phyloP scores from a whole-genome alignment of 306 rosid genomes.

The Phaseolus lunatus region DNA sequence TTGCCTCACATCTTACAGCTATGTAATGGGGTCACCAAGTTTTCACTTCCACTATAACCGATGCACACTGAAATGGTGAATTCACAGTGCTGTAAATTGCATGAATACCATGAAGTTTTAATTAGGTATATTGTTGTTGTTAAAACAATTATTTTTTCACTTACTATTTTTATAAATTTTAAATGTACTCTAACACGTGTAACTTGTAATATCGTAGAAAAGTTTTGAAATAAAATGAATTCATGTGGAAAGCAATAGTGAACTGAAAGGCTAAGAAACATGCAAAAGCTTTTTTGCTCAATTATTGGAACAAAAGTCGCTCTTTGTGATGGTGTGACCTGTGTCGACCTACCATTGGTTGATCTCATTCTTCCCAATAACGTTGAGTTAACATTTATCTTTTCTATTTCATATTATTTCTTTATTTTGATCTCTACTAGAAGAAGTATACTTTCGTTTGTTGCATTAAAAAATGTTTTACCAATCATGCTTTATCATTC shows the following conservation, averaged over 20 bases:
- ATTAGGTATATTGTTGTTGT: not conserved
- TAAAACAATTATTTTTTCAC: not conserved
- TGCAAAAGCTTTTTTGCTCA: constrained; percentile 42
- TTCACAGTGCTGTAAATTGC: not conserved
- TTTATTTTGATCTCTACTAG: not conserved
- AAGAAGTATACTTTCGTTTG: not conserved
- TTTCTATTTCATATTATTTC: not conserved
- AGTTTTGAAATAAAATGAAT: constrained; percentile 15
- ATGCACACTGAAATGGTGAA: not conserved
- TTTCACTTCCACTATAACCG: constrained; percentile 41
- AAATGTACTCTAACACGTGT: not conserved
- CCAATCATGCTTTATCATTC: not conserved
- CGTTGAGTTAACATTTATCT: not conserved
- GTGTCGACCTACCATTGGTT: constrained; percentile 32
- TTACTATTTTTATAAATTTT: not conserved
- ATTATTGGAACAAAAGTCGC: constrained; percentile 41
- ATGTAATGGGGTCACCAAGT: constrained; percentile 52
- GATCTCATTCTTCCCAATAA: constrained; percentile 21
- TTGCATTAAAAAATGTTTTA: not conserved
- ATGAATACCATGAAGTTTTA: not conserved
- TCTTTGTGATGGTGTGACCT: constrained; percentile 42
- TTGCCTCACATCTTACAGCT: constrained; percentile 58
- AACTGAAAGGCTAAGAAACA: constrained; percentile 25
- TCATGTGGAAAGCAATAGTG: not conserved
- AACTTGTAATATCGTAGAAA: not conserved